Base-by-base conservation (phyloP, 2,329 filamentous ascomycete genomes). In the Fusarium gaditjirri region DNA sequence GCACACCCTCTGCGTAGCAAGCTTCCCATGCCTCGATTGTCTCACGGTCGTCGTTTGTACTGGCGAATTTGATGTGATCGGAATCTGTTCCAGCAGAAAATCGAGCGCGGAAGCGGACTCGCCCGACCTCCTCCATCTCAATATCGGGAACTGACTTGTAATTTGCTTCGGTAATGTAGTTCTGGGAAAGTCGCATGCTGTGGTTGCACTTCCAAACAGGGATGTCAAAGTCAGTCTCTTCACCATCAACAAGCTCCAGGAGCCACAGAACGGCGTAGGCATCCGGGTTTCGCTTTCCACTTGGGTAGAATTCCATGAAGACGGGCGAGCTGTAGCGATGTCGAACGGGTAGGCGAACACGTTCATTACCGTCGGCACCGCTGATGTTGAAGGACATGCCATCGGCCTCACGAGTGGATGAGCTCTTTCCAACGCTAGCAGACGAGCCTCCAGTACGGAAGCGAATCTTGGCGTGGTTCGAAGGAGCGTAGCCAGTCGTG, bases 21-120 rank as follows among this genome's bases (percentile, higher is more conserved):
- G 94, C 93, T 81, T 98, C 94, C 94, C 95, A 98, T 0, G 92
- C 93, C 83, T 98, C 95, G 72, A 94, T 97, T 0, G 95, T 98
- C 84, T 98, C 96, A 36, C 95, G 91, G 3, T 92, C 92, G 79
- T 97, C 91, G 77, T 97, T 97, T 80, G 97, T 93, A 52, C 90
- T 89, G 27, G 97, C 91, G 75, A 97, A 98, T 3, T 86, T 87
- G 72, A 93, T 88, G 79, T 98, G 96, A 23, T 94, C 92, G 59
- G 93, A 90, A 79, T 98, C 95, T 53, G 94, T 97, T 19, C 95
- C 95, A 1, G 95, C 91, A 72, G 96, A 97, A 85, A 98, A 98
- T 17, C 91, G 88, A 16, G 90, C 93, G 4, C 87, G 86, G 86
- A 98, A 97, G 39, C 90, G 89, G 17, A 98, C 84, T 4, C 94